phyloP scores from a whole-genome alignment of 805 yeast species.

The Barnettozyma sucrosica region DNA sequence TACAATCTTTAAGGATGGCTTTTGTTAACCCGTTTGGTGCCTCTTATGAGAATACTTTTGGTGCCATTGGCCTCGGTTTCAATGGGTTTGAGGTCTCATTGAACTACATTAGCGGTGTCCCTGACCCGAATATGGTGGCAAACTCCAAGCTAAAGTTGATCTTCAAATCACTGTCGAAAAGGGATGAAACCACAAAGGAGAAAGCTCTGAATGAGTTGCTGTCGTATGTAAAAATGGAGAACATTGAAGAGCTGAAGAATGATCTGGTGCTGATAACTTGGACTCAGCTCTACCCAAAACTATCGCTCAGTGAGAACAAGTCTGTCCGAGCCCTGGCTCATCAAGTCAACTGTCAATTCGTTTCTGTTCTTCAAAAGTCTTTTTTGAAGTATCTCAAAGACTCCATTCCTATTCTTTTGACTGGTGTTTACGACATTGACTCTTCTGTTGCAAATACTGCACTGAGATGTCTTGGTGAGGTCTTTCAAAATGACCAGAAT shows the following conservation, averaged over 20 bases:
- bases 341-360: conserved; percentile 53
- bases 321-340: conserved; percentile 59
- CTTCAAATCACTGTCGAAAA: conserved; percentile 73
- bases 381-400: conserved; percentile 64
- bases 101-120: conserved; percentile 71
- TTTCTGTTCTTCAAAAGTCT: conserved; percentile 45
- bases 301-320: conserved; percentile 67
- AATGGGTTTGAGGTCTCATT: conserved; percentile 53
- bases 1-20: conserved; percentile 12
- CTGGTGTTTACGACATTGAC: conserved; percentile 70
- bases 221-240: conserved; percentile 23
- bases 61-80: conserved; percentile 31
- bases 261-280: conserved; percentile 55
- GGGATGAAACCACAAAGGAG: conserved; percentile 81
- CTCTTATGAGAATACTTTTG: conserved; percentile 8
- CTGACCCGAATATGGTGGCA: conserved; percentile 52
- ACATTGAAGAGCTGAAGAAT: conserved; percentile 33
- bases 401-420: conserved; percentile 66
- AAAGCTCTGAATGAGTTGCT: conserved; percentile 61
- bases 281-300: conserved; percentile 79
- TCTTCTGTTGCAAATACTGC: conserved; percentile 50
- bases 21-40: conserved; percentile 24
- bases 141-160: conserved; percentile 49
- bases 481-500: conserved; percentile 52
- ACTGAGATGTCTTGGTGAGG: conserved; percentile 36